Percentiles rank a stretch among this genome's conserved stretches.
phyloP scores from a whole-genome alignment of 345 rosid genomes.

The Zanthoxylum bungeanum region DNA sequence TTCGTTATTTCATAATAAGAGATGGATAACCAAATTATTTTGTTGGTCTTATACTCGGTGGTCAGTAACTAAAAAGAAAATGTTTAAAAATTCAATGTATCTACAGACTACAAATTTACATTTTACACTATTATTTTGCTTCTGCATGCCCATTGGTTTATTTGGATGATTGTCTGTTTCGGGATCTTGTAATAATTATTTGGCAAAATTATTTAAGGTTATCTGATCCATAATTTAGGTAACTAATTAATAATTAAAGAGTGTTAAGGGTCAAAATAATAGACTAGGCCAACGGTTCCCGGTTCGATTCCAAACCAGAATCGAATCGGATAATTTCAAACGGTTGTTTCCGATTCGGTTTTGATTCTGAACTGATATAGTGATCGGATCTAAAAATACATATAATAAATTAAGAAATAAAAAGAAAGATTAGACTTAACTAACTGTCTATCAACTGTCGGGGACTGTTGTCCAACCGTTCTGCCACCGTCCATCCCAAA shows the following conservation, averaged over 20 bases:
- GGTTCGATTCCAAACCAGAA: too few species aligned
- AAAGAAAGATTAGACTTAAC: background rate
- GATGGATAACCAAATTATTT: too few species aligned
- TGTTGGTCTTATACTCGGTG: too few species aligned
- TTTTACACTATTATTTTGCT: background rate
- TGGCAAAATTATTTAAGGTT: background rate
- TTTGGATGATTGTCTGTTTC: background rate
- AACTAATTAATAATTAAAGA: background rate
- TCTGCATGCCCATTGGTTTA: background rate
- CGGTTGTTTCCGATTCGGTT: too few species aligned
- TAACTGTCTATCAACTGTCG: constrained; percentile 1
- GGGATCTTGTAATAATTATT: background rate
- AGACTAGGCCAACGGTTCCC: too few species aligned
- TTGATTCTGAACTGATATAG: too few species aligned
- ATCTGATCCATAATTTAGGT: background rate
- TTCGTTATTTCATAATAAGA: too few species aligned
- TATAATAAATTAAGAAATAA: too few species aligned
- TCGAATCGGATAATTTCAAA: too few species aligned
- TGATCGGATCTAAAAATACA: background rate
- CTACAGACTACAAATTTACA: background rate
- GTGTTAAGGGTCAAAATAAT: background rate
- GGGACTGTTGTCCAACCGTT: background rate
- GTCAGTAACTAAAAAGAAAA: too few species aligned
- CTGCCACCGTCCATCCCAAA: background rate
- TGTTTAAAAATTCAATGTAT: too few species aligned